Evolutionary conservation across 805 yeast species (phyloP), one percentile per base, ranked within the genome.

Genomic region (Candida insectorum): DNA sequence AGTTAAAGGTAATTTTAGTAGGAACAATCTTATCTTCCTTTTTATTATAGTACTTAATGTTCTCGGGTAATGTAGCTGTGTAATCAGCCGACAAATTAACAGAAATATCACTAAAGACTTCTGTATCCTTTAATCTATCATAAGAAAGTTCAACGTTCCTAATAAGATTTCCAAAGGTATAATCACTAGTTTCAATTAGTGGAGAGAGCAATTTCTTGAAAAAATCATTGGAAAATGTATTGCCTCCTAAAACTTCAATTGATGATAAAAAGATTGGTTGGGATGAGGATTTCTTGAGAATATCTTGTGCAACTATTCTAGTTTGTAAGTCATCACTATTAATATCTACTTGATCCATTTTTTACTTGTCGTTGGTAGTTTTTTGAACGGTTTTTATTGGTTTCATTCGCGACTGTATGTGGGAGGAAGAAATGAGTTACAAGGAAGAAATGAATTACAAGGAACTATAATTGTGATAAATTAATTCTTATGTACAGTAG

Each of bases 121-220:
- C 72, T 1, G 79, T 72, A 28, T 62, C 55, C 17, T 51, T 38
- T 28, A 75, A 48, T 25, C 60, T 65, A 27, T 54, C 47, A 37
- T 59, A 54, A 11, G 70, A 51, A 4, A 40, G 33, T 6, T 54
- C 51, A 27, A 72, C 45, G 10, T 52, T 48, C 9, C 54, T 49
- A 6, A 70, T 49, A 33, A 75, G 56, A 33, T 63, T 63, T 15
- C 56, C 61, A 37, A 75, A 51, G 3, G 77, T 69, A 36, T 60
- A 64, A 42, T 65, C 71, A 36, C 63, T 52, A 3, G 49, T 54
- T n/a, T 57, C 56, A 10, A 65, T 49, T 25, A 72, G 57, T 6
- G 76, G 75, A 9, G 56, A 48, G 27, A 75, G 63, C 20, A 75
- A 56, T 39, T 69, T 69, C 33, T 58, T 46, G 54, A 72, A 72